Evolutionary conservation across 345 rosid species (phyloP), one percentile per base, ranked within the genome.

Genomic region (Abelmoschus esculentus): DNA sequence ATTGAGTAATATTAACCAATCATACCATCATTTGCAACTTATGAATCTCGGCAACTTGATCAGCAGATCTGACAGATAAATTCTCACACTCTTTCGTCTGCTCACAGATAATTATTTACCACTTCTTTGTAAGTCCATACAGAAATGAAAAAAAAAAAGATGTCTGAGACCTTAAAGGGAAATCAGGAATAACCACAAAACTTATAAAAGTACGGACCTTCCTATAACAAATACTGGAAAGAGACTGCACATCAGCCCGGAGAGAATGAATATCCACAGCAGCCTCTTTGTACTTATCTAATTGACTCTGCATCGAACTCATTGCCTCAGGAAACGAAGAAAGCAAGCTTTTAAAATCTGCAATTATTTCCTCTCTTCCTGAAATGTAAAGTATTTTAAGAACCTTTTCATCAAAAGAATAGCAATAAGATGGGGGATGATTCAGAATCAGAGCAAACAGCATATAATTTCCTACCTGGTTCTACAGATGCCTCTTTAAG

Each of bases 271-370:
- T 22, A 22, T 22, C 26, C 26, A 82, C 74, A 69, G 96, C 88
- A 80, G 85, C 84, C 72, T 87, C 92, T 80, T 90, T 95, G 79
- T 57, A 90, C 49, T 71, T 83, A 70, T 87, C 83, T 76, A 95
- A 72, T 64, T 90, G 93, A 74, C 83, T 81, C 81, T 88, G 92
- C 99, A 90, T 88, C 47, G 79, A 62, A 76, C 80, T 77, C 99
- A 91, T 90, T 73, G 91, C 93, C 79, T 86, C 90, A 3, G 99
- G 98, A 82, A 90, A 95, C 29, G 93, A 87, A 14, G 96, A 85
- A 73, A 88, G 82, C 83, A 91, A 77, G 32, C 84, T 89, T 79
- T 89, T 95, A 79, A 95, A 91, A 72, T 91, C 96, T 66, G 88
- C 82, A 71, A 90, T 79, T 52, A 91, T 77, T 67, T 86, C 90